phyloP scores from a whole-genome alignment of 1,284 basidiomycete species.

The Xerocomus nothofagi region DNA sequence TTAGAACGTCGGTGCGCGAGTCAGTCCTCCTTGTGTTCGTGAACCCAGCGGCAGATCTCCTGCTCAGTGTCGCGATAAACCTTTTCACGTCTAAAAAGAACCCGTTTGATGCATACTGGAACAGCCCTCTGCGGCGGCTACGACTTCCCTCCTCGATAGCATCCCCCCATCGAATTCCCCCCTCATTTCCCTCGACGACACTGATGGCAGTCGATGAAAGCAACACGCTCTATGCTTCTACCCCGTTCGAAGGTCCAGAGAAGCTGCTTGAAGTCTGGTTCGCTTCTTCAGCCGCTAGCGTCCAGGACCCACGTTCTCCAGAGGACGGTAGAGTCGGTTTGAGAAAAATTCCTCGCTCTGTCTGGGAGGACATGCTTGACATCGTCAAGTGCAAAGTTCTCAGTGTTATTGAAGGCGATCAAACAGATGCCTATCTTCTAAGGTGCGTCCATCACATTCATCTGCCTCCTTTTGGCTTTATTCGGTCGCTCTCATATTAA shows the following conservation, averaged over 20 bases:
- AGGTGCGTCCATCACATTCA: conserved; percentile 57
- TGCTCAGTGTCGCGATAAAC: conserved; percentile 23
- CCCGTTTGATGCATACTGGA: conserved; percentile 60
- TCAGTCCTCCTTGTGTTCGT: conserved; percentile 15
- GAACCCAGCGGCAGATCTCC: conserved; percentile 18
- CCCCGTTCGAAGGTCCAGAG: conserved; percentile 87
- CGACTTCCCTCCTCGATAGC: conserved; percentile 56
- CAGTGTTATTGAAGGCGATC: conserved; percentile 82
- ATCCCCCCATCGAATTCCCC: conserved; percentile 31
- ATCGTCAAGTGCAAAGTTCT: conserved; percentile 98
- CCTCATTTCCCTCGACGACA: conserved; percentile 1
- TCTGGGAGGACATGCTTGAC: conserved; percentile 98
- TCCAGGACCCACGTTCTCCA: conserved; percentile 46
- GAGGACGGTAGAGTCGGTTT: conserved; percentile 62
- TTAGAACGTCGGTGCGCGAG: conserved; percentile 2
- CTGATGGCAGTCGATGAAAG: conserved; percentile 39
- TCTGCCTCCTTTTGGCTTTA: background rate
- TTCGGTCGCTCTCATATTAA: conserved; percentile 11
- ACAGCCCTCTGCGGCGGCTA: conserved; percentile 40
- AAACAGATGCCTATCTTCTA: conserved; percentile 94
- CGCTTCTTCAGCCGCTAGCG: conserved; percentile 67
- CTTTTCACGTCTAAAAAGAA: conserved; percentile 12
- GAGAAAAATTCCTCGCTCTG: conserved; percentile 68
- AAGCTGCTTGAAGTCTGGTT: conserved; percentile 99
- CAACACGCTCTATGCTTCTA: conserved; percentile 38